Conservation (phyloP, 2,329 filamentous ascomycete species). For the Aureobasidium zeae region DNA sequence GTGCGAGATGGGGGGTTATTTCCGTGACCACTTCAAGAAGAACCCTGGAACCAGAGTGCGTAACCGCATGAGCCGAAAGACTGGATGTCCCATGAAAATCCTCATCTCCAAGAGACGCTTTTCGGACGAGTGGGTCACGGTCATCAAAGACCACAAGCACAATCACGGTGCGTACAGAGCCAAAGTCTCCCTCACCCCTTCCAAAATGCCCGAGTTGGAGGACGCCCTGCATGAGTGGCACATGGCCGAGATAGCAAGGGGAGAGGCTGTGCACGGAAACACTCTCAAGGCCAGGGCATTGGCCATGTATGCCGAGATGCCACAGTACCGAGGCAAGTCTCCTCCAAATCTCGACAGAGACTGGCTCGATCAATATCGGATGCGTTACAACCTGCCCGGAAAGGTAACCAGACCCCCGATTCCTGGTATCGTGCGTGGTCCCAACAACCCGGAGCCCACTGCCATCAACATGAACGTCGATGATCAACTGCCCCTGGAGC, state of each 20-base stretch:
- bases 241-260: constrained; percentile 17
- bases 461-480: constrained; percentile 8
- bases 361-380: constrained; percentile 21
- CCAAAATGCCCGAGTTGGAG: constrained; percentile 20
- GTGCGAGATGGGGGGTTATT: constrained; percentile 19
- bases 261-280: constrained; percentile 19
- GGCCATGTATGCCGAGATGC: constrained; percentile 19
- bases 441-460: constrained; percentile 3
- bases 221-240: constrained; percentile 20
- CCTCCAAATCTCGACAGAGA: constrained; percentile 19
- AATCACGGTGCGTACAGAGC: constrained; percentile 18
- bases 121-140: constrained; percentile 19
- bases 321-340: constrained; percentile 18
- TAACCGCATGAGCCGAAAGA: constrained; percentile 20
- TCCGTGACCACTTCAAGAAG: constrained; percentile 19
- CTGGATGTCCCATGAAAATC: constrained; percentile 20
- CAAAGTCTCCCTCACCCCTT: constrained; percentile 9
- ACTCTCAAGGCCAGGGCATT: constrained; percentile 20
- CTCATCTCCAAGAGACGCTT: constrained; percentile 19
- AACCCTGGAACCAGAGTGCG: constrained; percentile 19
- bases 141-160: constrained; percentile 19
- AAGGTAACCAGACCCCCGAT: constrained; percentile 15
- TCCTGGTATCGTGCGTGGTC: constrained; percentile 10
- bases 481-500: constrained; percentile 9
- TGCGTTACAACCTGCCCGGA: constrained; percentile 18